Conservation (phyloP, 2,329 filamentous ascomycete species). For the Cryphonectria naterciae region DNA sequence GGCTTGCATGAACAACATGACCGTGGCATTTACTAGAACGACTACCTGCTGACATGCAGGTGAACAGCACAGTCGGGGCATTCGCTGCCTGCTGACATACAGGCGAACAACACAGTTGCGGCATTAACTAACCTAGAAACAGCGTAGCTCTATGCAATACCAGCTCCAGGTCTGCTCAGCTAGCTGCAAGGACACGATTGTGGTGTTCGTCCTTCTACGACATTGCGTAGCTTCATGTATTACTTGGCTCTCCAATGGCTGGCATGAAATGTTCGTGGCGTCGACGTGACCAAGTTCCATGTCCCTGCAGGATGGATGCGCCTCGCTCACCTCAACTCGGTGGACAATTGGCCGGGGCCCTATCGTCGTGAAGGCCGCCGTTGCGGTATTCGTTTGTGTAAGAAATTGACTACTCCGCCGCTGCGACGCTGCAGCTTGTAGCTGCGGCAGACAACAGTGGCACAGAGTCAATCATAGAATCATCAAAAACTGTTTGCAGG, state of each 20-base stretch:
- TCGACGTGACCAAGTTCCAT: too few species aligned
- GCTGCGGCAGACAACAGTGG: not conserved
- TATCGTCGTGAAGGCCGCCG: not conserved
- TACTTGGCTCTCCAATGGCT: not conserved
- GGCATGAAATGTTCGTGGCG: too few species aligned
- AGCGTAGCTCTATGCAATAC: not conserved
- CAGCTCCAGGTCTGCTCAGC: not conserved
- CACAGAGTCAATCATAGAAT: not conserved
- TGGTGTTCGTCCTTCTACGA: not conserved
- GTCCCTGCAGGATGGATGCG: too few species aligned
- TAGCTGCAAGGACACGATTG: not conserved
- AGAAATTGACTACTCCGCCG: not conserved
- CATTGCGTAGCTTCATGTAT: not conserved
- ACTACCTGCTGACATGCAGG: not conserved
- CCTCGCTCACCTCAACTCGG: not conserved
- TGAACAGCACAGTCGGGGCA: slow-evolving; percentile 1
- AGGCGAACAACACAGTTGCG: not conserved
- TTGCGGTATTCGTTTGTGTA: not conserved
- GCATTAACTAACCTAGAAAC: not conserved
- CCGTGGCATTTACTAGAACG: not conserved
- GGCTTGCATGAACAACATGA: not conserved
- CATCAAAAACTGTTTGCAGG: not conserved
- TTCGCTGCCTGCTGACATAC: not conserved
- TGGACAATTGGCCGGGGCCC: not conserved
- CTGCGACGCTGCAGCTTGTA: not conserved